Base-by-base conservation (phyloP, 1,284 basidiomycete genomes). In the Cryptococcus sp. region DNA sequence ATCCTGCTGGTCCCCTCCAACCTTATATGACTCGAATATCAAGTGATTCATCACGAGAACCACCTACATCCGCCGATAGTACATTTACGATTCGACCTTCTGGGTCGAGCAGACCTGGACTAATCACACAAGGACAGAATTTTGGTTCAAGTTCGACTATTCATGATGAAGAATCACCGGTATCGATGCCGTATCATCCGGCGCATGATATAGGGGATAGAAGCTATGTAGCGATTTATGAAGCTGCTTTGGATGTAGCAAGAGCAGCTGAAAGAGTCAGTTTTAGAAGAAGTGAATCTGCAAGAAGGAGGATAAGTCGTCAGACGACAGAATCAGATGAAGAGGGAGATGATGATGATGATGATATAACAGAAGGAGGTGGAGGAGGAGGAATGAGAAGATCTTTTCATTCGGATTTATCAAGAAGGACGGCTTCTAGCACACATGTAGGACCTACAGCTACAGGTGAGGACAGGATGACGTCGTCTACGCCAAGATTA, bases 231-330 rank as follows among this genome's bases (percentile, higher is more conserved):
- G 72, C 71, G 35, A 68, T 74, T 46, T 76, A 73, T 48, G 73
- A 70, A 46, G 74, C 74, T 13, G 73, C 71, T 5, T 62, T 71
- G 11, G 75, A 77, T 49, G 77, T 77, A 10, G 76, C 76, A 2
- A 60, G 73, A 32, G 76, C 74, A 1, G 77, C 76, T 0, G 74
- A 77, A 55, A 61, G 71, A n/a, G 71, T 74, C 13, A 45, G 58
- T 10, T 58, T 61, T 31, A 31, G 50, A 8, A 35, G 59, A 35
- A 60, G 55, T 47, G 30, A 56, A 42, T 53, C 55, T 3, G 51
- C 61, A 31, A 49, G 53, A 34, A 48, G 58, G 43, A 34, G 46
- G 45, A n/a, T 60, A 30, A 59, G 53, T 34, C 49, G 57, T 11
- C 58, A 62, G 44, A 57, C 31, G 31, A 58, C 60, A 8, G 35